Conservation (phyloP, 768 basidiomycete species). For the Coprinellus micaceus region DNA sequence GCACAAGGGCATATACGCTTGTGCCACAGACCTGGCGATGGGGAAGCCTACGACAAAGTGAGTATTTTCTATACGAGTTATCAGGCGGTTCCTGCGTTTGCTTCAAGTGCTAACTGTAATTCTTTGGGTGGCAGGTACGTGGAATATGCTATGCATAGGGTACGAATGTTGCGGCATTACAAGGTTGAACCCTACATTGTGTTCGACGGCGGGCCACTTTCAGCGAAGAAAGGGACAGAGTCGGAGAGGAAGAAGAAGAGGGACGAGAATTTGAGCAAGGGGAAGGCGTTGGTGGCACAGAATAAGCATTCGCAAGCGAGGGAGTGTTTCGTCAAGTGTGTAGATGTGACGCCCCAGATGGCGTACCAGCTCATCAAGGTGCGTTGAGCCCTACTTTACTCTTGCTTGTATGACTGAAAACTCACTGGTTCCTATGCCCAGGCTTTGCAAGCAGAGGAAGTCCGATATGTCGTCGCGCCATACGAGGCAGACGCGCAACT, state of each 20-base stretch:
- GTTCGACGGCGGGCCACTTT: conserved; percentile 93
- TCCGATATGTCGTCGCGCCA: conserved; percentile 89
- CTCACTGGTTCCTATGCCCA: conserved; percentile 37
- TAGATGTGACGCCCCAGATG: conserved; percentile 97
- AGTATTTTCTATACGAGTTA: conserved; percentile 24
- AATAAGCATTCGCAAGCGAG: conserved; percentile 80
- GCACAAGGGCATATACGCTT: conserved; percentile 84
- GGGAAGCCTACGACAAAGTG: conserved; percentile 82
- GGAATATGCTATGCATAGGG: conserved; percentile 91
- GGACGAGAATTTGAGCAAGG: conserved; percentile 72
- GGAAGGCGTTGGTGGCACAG: conserved; percentile 67
- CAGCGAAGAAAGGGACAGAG: conserved; percentile 92
- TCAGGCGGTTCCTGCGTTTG: background rate
- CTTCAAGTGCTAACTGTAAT: background rate
- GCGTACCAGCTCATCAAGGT: conserved; percentile 97
- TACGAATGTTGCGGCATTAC: conserved; percentile 81
- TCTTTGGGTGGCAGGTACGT: conserved; percentile 66
- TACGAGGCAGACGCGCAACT: conserved; percentile 99
- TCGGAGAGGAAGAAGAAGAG: conserved; percentile 71
- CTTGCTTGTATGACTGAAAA: background rate
- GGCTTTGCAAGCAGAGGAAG: conserved; percentile 79
- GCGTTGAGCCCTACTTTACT: conserved; percentile 11
- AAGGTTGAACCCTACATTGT: conserved; percentile 88
- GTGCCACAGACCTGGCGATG: conserved; percentile 86
- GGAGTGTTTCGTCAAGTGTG: conserved; percentile 83